Conservation (phyloP, 2,329 filamentous ascomycete species). For the Apiospora rasikravindrae region DNA sequence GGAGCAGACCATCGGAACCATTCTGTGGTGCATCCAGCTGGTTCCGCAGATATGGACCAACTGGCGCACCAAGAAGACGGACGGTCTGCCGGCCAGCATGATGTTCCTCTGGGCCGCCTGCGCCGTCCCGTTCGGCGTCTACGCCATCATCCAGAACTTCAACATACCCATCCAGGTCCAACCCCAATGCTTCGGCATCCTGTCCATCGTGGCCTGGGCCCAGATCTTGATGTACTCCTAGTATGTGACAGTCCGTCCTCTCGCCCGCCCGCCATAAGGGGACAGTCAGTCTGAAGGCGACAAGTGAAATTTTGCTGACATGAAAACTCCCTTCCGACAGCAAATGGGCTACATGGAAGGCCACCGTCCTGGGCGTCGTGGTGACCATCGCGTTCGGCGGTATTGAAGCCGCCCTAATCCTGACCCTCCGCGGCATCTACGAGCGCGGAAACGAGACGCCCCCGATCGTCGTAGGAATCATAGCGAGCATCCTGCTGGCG, state of each 20-base stretch:
- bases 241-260: slow-evolving; percentile 28
- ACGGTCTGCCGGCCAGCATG: slow-evolving; percentile 65
- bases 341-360: slow-evolving; percentile 54
- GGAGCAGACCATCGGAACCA: slow-evolving; percentile 38
- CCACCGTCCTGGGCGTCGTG: slow-evolving; percentile 45
- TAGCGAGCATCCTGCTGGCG: slow-evolving; percentile 62
- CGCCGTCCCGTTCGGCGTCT: slow-evolving; percentile 50
- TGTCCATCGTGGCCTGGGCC: slow-evolving; percentile 46
- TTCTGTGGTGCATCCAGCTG: slow-evolving; percentile 49
- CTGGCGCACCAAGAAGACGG: slow-evolving; percentile 64
- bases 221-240: slow-evolving; percentile 44
- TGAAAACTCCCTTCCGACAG: slow-evolving; percentile 34
- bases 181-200: slow-evolving; percentile 45
- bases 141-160: slow-evolving; percentile 47
- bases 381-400: slow-evolving; percentile 54
- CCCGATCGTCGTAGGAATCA: slow-evolving; percentile 60
- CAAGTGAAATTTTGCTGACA: too few species aligned
- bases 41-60: slow-evolving; percentile 62
- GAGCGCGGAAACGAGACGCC: slow-evolving; percentile 57
- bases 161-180: slow-evolving; percentile 51
- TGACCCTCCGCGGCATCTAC: slow-evolving; percentile 63
- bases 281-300: too few species aligned
- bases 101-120: slow-evolving; percentile 68
- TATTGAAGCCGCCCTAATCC: slow-evolving; percentile 59
- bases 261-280: too few species aligned